phyloP scores from a whole-genome alignment of 352 stramenopile species.

The Globisporangium nunn region DNA sequence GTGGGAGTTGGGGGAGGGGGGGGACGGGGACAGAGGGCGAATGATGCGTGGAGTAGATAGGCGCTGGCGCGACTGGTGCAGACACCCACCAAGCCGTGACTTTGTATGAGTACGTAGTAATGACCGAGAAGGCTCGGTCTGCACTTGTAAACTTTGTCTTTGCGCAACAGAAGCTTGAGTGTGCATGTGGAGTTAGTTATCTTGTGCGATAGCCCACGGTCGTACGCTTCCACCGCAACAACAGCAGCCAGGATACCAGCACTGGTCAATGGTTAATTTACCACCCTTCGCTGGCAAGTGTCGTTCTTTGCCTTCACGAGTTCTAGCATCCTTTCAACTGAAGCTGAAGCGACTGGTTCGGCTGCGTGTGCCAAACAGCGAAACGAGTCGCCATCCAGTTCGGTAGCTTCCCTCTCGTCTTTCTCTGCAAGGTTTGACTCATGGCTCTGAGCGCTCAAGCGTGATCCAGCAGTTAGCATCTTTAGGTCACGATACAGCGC shows the following conservation, averaged over 20 bases:
- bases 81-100: background rate
- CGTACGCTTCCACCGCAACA: no score
- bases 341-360: background rate
- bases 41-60: background rate
- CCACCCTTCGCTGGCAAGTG: background rate
- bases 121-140: background rate
- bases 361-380: no score
- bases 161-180: background rate
- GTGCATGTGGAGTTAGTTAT: background rate
- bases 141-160: background rate
- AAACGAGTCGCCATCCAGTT: background rate
- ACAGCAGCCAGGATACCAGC: no score
- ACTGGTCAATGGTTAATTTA: no score
- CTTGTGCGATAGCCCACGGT: background rate
- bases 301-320: background rate
- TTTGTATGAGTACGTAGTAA: background rate
- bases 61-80: background rate
- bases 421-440: no score
- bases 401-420: no score
- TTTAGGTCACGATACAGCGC: no score
- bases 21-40: background rate
- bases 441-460: no score
- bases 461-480: no score
- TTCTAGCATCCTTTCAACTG: background rate
- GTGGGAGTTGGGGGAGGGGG: background rate